Conservation (phyloP, 2,329 filamentous ascomycete species). For the Tolypocladium amazonense region DNA sequence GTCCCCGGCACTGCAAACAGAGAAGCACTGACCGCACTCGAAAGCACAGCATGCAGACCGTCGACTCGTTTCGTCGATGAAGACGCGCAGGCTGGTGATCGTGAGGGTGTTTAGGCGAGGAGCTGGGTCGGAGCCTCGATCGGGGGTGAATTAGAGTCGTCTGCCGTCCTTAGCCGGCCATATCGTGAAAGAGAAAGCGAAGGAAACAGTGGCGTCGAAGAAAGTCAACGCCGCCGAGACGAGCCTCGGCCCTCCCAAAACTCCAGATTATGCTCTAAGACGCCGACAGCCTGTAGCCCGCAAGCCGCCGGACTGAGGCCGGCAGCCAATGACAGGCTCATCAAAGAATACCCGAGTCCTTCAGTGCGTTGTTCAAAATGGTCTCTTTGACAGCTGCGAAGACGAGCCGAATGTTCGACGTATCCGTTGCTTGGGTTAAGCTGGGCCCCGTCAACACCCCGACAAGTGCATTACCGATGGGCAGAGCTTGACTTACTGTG, state of each 20-base stretch:
- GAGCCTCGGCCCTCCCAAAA: constrained; percentile 2
- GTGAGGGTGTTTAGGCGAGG: background rate
- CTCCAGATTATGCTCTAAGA: constrained; percentile 8
- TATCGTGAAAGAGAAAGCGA: background rate
- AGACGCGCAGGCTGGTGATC: background rate
- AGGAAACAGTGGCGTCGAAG: background rate
- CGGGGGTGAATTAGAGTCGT: background rate
- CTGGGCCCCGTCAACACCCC: constrained; percentile 31
- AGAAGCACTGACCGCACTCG: background rate
- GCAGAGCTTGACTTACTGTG: constrained; percentile 58
- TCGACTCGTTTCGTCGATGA: background rate
- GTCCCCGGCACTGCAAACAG: background rate
- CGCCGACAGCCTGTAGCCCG: constrained; percentile 9
- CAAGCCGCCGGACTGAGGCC: constrained; percentile 6
- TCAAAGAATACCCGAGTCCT: constrained; percentile 93
- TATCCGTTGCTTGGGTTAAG: constrained; percentile 96
- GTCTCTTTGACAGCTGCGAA: constrained; percentile 99
- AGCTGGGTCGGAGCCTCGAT: background rate
- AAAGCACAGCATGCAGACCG: background rate
- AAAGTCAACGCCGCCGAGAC: constrained; percentile 1
- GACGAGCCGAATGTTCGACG: constrained; percentile 93
- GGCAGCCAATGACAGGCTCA: constrained; percentile 5
- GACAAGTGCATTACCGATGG: background rate
- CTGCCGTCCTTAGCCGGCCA: background rate
- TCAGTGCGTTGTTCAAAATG: constrained; percentile 94